Base-by-base conservation (phyloP, 2,329 filamentous ascomycete genomes). In the Alternaria solani region DNA sequence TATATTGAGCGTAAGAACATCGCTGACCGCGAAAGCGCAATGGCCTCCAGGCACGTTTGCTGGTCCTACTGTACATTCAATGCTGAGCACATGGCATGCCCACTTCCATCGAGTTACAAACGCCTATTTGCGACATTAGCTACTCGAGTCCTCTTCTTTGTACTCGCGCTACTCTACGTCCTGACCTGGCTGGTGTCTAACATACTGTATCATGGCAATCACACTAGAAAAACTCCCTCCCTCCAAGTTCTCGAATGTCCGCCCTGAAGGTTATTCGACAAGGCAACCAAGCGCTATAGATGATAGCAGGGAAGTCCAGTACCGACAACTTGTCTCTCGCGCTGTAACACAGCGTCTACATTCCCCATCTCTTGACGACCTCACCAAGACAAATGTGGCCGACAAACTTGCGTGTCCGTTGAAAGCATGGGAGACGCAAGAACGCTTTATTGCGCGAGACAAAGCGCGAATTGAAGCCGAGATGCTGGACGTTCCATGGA, bases 291-390 rank as follows among this genome's bases (percentile, higher is more conserved):
- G 8, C n/a, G 12, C 36, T 0, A 32, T 18, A 18, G 20, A 30
- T 5, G 44, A 46, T 14, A 20, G 0, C 3, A 39, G 51, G 20
- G 7, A 3, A 42, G 30, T 61, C 4, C 36, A 57, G 5, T 70
- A 70, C 48, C 55, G 68, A 47, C 64, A 65, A n/a, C 64, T 70
- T 41, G 42, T 69, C 14, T 70, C 66, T 3, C 49, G 63, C 7
- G 64, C 54, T 1, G 36, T 46, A 28, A 70, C 68, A 2, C 68
- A 70, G 42, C 61, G 63, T 9, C 30, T 69, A 5, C 63, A 67
- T n/a, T 61, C 56, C 3, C 46, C 61, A 5, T 57, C 57, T 2
- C 55, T 58, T n/a, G 53, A 55, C 0, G 18, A 42, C 1, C n/a
- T 49, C 5, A 30, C 34, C 0, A 23, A n/a, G 32, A 49, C 20